Conservation (phyloP, 176 grass and related monocot species). For the Lolium perenne region DNA sequence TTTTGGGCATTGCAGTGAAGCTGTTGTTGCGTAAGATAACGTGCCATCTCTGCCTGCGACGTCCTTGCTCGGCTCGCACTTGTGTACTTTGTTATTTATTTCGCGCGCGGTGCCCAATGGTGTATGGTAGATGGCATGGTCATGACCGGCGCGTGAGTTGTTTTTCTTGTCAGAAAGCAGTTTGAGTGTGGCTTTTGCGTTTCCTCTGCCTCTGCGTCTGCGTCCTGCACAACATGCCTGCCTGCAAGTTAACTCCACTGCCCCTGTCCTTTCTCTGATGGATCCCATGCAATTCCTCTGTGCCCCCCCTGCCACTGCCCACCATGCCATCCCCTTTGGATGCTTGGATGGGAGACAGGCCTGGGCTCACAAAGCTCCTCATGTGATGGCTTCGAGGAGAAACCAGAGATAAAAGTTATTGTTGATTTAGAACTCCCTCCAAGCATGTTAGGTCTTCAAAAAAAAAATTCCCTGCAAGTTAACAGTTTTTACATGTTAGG, state of each 20-base stretch:
- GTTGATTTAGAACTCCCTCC: too few relatives aligned
- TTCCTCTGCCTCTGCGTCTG: slow-evolving; percentile 7
- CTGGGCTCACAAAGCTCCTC: too few relatives aligned
- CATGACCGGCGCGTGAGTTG: slow-evolving; percentile 41
- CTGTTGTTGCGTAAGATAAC: slow-evolving; percentile 34
- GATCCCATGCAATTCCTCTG: slow-evolving; percentile 29
- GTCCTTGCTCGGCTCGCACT: neutral
- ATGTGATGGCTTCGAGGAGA: too few relatives aligned
- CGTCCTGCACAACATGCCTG: slow-evolving; percentile 51
- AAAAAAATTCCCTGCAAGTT: too few relatives aligned
- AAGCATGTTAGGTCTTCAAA: too few relatives aligned
- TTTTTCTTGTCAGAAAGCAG: slow-evolving; percentile 48
- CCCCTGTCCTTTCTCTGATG: slow-evolving; percentile 35
- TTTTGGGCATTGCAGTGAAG: slow-evolving; percentile 36
- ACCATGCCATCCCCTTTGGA: too few relatives aligned
- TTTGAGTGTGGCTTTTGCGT: slow-evolving; percentile 41
- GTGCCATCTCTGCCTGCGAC: neutral
- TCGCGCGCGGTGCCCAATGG: neutral
- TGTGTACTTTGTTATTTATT: slow-evolving; percentile 11
- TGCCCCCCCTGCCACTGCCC: neutral
- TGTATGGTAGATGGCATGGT: slow-evolving; percentile 30
- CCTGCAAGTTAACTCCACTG: slow-evolving; percentile 43
- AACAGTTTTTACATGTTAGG: too few relatives aligned
- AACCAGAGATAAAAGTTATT: too few relatives aligned
- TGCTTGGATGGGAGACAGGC: too few relatives aligned